A percentile compares a stretch with the other conserved stretches of the same genome.
Conservation (phyloP, 2,329 filamentous ascomycete genomes). For the Sclerotinia trifoliorum region DNA sequence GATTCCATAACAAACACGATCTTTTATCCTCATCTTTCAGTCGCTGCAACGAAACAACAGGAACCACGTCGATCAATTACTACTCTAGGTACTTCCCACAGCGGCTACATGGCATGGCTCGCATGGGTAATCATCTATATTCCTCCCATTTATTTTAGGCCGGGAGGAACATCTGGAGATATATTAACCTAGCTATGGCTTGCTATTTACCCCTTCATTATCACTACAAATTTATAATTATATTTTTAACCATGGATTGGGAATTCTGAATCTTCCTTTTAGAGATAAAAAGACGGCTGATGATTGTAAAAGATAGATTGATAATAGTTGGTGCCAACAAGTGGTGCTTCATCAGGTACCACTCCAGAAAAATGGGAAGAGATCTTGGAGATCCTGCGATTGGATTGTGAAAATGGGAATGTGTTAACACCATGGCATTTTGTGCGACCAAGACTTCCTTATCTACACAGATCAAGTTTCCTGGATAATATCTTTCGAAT, state of each 20-base stretch:
- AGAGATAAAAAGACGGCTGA: background rate
- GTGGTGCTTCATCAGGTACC: too few species aligned
- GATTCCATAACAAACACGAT: background rate
- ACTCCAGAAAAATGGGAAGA: background rate
- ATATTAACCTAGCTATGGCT: background rate
- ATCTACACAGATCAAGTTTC: background rate
- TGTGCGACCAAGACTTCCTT: background rate
- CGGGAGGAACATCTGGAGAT: background rate
- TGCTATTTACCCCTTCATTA: background rate
- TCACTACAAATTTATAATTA: background rate
- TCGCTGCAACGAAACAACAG: background rate
- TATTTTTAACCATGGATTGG: background rate
- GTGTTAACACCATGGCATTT: background rate
- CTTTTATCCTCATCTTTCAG: background rate
- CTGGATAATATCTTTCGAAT: background rate
- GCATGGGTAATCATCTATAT: background rate
- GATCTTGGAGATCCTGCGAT: background rate
- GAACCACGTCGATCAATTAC: background rate
- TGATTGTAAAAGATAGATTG: background rate
- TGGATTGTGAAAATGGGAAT: background rate
- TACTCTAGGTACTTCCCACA: background rate
- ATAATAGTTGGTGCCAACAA: conserved; percentile 1
- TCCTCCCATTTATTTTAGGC: background rate
- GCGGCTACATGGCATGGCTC: conserved; percentile 6
- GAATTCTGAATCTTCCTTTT: background rate